Percentiles rank a stretch among this genome's conserved stretches.
phyloP scores from a whole-genome alignment of 768 basidiomycete species.

The Amanita subjunquillea region DNA sequence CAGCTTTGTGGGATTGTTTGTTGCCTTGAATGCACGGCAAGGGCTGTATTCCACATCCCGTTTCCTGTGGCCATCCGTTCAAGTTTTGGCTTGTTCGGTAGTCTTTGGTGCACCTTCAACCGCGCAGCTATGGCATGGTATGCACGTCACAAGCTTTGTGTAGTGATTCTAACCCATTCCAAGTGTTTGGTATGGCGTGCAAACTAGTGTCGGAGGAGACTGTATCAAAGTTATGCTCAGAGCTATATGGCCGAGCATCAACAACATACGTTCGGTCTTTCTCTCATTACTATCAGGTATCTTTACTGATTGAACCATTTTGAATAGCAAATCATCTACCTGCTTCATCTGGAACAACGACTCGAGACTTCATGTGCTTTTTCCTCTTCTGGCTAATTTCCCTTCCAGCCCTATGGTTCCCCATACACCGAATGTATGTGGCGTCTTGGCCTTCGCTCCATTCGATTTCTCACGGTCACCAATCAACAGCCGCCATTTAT shows the following conservation, averaged over 20 bases:
- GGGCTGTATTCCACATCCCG: conserved; percentile 67
- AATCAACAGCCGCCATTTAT: conserved; percentile 53
- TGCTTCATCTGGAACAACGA: conserved; percentile 60
- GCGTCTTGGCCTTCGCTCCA: background rate
- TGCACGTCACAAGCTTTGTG: conserved; percentile 10
- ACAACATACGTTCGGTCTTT: conserved; percentile 45
- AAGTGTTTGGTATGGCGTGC: conserved; percentile 72
- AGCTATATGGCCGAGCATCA: conserved; percentile 67
- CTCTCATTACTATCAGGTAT: background rate
- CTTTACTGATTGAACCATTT: background rate
- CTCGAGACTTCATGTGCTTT: conserved; percentile 69
- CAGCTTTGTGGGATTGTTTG: conserved; percentile 52
- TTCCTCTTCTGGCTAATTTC: conserved; percentile 82
- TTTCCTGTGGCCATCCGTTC: conserved; percentile 68
- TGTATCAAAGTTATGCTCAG: conserved; percentile 68
- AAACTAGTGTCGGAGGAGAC: conserved; percentile 71
- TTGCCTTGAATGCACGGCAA: conserved; percentile 68
- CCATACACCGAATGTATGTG: conserved; percentile 70
- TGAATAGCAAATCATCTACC: conserved; percentile 57
- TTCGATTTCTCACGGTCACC: background rate
- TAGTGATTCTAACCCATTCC: too few species aligned
- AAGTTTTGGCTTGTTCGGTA: conserved; percentile 74
- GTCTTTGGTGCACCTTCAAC: conserved; percentile 72
- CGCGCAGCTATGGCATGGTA: conserved; percentile 66
- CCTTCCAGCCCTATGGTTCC: conserved; percentile 74